These are phyloP conservation scores for Wickerhamiella brachini DNA, from an alignment of 805 yeast genomes.

Conservation along the genomic window DNA sequence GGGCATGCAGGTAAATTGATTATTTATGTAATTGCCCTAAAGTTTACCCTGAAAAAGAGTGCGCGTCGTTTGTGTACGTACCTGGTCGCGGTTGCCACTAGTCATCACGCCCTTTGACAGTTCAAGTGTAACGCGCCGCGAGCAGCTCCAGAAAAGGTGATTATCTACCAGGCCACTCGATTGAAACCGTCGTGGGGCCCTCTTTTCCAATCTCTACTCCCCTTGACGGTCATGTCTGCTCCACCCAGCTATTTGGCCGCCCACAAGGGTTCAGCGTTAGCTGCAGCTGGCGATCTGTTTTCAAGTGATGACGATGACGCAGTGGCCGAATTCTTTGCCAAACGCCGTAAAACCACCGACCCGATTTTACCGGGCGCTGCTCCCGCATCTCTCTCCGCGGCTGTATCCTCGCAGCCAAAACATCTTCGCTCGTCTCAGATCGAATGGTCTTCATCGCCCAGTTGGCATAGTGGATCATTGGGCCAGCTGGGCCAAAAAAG, in stretches of 20 bases:
- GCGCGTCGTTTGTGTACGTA: neutral
- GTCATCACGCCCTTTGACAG: too few species aligned
- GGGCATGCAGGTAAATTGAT: constrained; percentile 6
- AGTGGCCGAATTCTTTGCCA: neutral
- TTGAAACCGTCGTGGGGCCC: neutral
- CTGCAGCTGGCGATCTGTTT: neutral
- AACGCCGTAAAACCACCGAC: neutral
- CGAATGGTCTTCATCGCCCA: constrained; percentile 1
- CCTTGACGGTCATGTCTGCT: neutral
- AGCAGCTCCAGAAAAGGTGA: neutral
- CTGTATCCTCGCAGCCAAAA: too few species aligned
- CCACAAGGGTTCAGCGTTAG: neutral
- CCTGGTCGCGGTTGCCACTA: too few species aligned
- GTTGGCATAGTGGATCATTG: neutral
- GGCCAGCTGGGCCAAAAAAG: neutral
- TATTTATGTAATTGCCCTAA: neutral
- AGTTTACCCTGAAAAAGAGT: neutral
- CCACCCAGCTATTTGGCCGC: neutral
- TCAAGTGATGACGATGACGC: neutral
- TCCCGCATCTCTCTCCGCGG: too few species aligned
- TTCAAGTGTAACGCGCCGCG: too few species aligned
- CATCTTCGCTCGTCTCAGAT: neutral
- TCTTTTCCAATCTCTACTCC: neutral
- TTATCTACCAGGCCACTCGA: neutral
- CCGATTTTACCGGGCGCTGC: neutral